Conservation (phyloP, 495 filamentous ascomycete species). For the Podospora sp. region DNA sequence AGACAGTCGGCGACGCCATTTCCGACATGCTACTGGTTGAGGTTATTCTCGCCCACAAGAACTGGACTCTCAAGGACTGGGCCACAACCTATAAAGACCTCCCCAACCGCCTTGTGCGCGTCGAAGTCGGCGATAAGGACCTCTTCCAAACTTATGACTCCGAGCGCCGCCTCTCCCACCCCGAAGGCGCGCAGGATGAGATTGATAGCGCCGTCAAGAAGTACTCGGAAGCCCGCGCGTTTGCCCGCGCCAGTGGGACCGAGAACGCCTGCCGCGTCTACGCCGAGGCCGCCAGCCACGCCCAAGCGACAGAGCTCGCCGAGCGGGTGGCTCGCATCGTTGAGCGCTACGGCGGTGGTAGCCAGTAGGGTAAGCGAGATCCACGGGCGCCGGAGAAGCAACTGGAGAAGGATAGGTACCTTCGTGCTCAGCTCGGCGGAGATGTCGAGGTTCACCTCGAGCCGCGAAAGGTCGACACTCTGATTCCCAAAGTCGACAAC, state of each 20-base stretch:
- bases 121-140: slow-evolving; percentile 84
- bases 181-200: slow-evolving; percentile 73
- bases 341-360: slow-evolving; percentile 36
- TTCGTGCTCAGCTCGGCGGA: neutral
- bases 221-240: slow-evolving; percentile 85
- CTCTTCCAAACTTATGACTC: slow-evolving; percentile 89
- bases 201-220: slow-evolving; percentile 88
- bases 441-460: neutral
- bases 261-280: slow-evolving; percentile 97
- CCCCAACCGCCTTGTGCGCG: slow-evolving; percentile 89
- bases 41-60: slow-evolving; percentile 92
- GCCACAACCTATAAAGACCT: slow-evolving; percentile 91
- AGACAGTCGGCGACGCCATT: slow-evolving; percentile 93
- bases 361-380: slow-evolving; percentile 10
- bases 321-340: slow-evolving; percentile 78
- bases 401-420: neutral
- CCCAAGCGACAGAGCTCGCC: slow-evolving; percentile 83
- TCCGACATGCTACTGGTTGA: slow-evolving; percentile 97
- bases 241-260: slow-evolving; percentile 90
- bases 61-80: slow-evolving; percentile 90
- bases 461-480: neutral
- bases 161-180: slow-evolving; percentile 81
- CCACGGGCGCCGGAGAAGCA: neutral
- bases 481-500: neutral
- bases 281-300: slow-evolving; percentile 84